Conservation (phyloP, 768 basidiomycete genomes). For the Lentinula guzmanii region DNA sequence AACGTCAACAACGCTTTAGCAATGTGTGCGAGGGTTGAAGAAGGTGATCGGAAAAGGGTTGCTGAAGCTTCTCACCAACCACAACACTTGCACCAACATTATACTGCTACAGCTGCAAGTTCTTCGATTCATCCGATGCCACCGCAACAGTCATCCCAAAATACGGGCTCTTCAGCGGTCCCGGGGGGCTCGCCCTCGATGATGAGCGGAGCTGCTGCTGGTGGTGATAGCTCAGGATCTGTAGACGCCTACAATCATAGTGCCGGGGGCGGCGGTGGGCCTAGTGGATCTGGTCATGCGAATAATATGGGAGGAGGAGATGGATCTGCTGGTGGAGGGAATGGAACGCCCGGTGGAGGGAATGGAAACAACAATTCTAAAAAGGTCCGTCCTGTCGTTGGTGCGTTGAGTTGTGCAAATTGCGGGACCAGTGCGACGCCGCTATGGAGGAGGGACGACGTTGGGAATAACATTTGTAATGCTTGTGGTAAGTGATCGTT, state of each 20-base stretch:
- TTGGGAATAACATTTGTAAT: conserved; percentile 92
- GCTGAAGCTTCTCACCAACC: conserved; percentile 2
- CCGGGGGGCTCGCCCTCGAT: not conserved
- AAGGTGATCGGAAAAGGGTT: conserved; percentile 24
- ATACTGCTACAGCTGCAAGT: conserved; percentile 12
- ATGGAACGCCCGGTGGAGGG: not conserved
- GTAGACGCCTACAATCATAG: not conserved
- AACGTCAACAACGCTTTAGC: conserved; percentile 74
- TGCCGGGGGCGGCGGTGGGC: not conserved
- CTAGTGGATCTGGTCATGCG: conserved; percentile 1
- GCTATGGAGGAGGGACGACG: conserved; percentile 84
- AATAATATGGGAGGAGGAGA: conserved; percentile 12
- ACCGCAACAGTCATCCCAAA: conserved; percentile 2
- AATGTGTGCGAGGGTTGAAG: conserved; percentile 34
- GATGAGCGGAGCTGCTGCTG: not conserved
- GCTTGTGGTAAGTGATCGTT: conserved; percentile 74
- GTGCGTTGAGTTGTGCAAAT: conserved; percentile 80
- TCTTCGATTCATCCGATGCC: not conserved
- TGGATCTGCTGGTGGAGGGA: not conserved
- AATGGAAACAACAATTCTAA: not conserved
- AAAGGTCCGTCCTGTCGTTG: conserved; percentile 35
- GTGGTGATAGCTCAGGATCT: conserved; percentile 2
- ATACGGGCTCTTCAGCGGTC: conserved; percentile 1
- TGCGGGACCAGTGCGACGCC: conserved; percentile 89
- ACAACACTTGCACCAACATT: conserved; percentile 15